Evolutionary conservation across 2,329 filamentous ascomycete species (phyloP).

Genomic region (Fusarium phyllophilum): DNA sequence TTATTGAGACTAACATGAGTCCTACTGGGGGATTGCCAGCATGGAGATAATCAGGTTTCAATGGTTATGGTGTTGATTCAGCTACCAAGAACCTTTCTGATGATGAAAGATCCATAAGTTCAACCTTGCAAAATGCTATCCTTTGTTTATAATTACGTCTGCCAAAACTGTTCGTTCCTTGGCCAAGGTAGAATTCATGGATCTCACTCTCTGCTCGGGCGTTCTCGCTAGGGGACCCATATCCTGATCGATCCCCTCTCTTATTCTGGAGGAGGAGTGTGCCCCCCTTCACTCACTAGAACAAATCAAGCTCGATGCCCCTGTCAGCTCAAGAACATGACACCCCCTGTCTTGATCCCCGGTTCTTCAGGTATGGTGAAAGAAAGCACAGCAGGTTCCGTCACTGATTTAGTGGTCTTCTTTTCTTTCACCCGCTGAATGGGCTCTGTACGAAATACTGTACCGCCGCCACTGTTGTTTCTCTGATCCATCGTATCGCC

Average conservation of each 20-base stretch:
- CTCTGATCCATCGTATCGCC: constrained; percentile 22
- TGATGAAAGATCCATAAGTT: background rate
- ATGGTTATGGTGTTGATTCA: background rate
- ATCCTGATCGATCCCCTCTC: constrained; percentile 15
- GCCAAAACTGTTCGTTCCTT: constrained; percentile 10
- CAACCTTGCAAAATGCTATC: background rate
- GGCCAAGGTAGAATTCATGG: background rate
- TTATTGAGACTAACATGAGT: background rate
- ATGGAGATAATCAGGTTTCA: constrained; percentile 1
- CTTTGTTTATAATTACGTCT: background rate
- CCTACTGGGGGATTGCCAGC: background rate
- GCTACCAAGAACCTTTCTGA: background rate
- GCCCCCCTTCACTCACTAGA: constrained; percentile 1
- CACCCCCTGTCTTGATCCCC: constrained; percentile 24
- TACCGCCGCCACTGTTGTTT: constrained; percentile 24
- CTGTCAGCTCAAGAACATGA: constrained; percentile 10
- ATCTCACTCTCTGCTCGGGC: background rate
- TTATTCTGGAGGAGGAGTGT: constrained; percentile 14
- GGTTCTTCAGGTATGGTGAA: constrained; percentile 9
- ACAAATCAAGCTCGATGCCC: constrained; percentile 23
- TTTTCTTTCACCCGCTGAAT: background rate
- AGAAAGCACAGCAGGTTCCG: background rate
- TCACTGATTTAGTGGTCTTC: background rate
- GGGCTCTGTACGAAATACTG: constrained; percentile 20
- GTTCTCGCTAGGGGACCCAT: constrained; percentile 5